Evolutionary conservation across 768 basidiomycete genomes (phyloP), one percentile per base, ranked within the genome.

Genomic region (Pulveroboletus sp.): DNA sequence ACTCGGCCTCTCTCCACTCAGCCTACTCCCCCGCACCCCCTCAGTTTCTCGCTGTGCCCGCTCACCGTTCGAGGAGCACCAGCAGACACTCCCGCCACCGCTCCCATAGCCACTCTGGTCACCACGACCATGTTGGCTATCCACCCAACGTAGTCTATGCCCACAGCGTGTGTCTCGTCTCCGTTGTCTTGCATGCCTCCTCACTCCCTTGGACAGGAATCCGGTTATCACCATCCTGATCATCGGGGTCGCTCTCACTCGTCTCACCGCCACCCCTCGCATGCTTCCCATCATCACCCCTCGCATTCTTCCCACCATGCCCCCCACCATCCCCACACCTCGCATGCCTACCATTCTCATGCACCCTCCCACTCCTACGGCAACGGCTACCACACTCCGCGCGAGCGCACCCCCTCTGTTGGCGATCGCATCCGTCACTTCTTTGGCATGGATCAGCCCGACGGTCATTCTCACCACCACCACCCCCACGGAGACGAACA

Each of bases 391-490:
- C 38, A 57, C n/a, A 18, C 46, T 5, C 37, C 32, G 0, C 62
- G 45, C 21, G 52, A 56, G 30, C 60, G 63, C 9, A 24, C 63
- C 21, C 50, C 60, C 3, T 64, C 67, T 14, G 24, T 75, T 4
- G 57, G 69, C 28, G 71, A 72, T 36, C 74, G 74, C 49, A 52
- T 75, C 37, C 71, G 69, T 44, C 49, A 60, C 27, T 65, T 73
- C 50, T 68, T 75, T 49, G 74, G 73, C 47, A 42, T 69, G 2
- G 59, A 63, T 30, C 50, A 38, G 1, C 10, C 62, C 28, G 49
- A 46, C 14, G 15, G 43, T n/a, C 30, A 50, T 12, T 8, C 36
- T 26, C 39, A 32, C 30, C 21, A 49, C 30, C 21, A 49, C 15
- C 7, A 43, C 17, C 3, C 36, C 15, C 42, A 55, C 31, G 24